Base-by-base conservation (phyloP, 805 yeast species). In the Dipodascus geniculatus region DNA sequence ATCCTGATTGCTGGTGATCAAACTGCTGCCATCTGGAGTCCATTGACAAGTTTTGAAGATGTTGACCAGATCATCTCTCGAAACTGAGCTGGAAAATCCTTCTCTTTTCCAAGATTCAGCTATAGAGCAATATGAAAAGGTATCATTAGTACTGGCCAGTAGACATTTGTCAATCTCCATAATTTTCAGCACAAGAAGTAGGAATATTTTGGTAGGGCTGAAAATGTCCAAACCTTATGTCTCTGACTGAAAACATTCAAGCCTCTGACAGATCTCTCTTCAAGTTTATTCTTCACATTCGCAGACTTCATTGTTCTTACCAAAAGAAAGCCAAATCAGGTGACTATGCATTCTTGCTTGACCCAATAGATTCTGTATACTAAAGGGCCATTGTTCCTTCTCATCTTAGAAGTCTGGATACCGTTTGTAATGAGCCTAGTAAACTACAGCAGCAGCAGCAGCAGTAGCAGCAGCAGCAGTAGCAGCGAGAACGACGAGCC, bases 21-120 rank as follows among this genome's bases (percentile, higher is more conserved):
- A 20, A 3, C 56, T 48, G n/a, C 63, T 57, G 1, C 64, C 64
- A 42, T 61, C 64, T 2, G 62, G 55, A 11, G 62, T 61, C 63
- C 63, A 61, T 1, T 44, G 23, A 9, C 49, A 47, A 11, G 49
- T 22, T 22, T 47, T 47, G 19, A 47, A 47, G 6, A 6, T 14
- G 14, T 38, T 38, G 17, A 17, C 20, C 14, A 4, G 17, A n/a
- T 14, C 20, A n/a, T 14, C 20, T 38, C 44, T 14, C 8, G 44
- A 17, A 3, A 38, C 44, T 11, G 44, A 38, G 6, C 20, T 14
- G 4, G 20, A 16, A n/a, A 38, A 17, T n/a, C 14, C 20, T 38
- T 38, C 44, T 3, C 14, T 38, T 14, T 14, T 16, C 44, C 44
- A 38, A 38, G 44, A 38, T 6, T 38, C 44, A 38, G 14, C 44